Percentiles rank a stretch among this genome's conserved stretches.
Conservation (phyloP, 2,329 filamentous ascomycete species). For the Penicillium sclerotigenum region DNA sequence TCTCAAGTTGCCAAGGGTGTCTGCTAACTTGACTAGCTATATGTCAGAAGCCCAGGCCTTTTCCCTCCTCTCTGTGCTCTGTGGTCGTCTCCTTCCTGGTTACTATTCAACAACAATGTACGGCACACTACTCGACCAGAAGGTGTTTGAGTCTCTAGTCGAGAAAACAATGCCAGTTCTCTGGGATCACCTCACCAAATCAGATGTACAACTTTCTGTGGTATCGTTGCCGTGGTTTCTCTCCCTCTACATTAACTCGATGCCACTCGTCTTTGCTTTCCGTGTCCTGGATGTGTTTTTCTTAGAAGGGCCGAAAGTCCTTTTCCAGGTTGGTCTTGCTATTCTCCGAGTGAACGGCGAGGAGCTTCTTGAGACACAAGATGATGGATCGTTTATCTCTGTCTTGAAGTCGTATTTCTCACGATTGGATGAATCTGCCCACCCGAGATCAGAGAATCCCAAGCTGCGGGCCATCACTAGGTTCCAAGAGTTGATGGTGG, state of each 20-base stretch:
- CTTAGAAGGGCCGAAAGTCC: conserved; percentile 91
- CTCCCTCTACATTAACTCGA: conserved; percentile 97
- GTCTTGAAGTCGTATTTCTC: conserved; percentile 94
- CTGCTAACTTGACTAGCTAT: conserved; percentile 57
- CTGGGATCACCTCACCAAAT: conserved; percentile 97
- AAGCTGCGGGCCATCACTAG: conserved; percentile 91
- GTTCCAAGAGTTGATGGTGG: conserved; percentile 98
- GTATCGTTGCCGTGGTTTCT: conserved; percentile 98
- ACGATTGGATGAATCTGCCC: conserved; percentile 88
- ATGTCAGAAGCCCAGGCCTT: conserved; percentile 97
- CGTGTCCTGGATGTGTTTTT: conserved; percentile 97
- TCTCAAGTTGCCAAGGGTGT: neutral
- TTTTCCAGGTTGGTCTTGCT: conserved; percentile 96
- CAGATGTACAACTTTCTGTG: conserved; percentile 93
- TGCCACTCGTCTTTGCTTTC: conserved; percentile 97
- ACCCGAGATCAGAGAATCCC: conserved; percentile 91
- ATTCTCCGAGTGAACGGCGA: conserved; percentile 97
- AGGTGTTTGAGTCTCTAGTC: conserved; percentile 96
- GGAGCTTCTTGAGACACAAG: conserved; percentile 84
- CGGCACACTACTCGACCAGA: conserved; percentile 91
- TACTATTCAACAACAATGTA: conserved; percentile 99
- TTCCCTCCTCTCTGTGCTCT: conserved; percentile 85
- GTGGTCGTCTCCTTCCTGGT: conserved; percentile 86
- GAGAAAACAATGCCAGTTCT: conserved; percentile 98
- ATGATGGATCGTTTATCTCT: conserved; percentile 95